Percentiles rank a stretch among this genome's conserved stretches.
Evolutionary conservation across 306 rosid species (phyloP).

Genomic region (Chamaecrista fasciculata): DNA sequence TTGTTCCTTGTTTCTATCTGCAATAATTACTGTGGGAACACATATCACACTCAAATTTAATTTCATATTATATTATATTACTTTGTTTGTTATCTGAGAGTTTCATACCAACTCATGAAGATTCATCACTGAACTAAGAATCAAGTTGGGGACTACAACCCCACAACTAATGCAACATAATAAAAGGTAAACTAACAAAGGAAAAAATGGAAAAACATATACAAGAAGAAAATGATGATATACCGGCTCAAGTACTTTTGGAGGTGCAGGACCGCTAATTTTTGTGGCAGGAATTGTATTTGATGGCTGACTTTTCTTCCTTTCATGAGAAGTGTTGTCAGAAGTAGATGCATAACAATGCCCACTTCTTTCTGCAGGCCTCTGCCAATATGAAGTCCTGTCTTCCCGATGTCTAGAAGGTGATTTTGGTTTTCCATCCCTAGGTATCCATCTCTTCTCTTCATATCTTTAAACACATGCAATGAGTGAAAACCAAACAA

Average conservation of each 20-base stretch:
- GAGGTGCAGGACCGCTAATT: conserved; percentile 59
- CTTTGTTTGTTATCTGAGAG: background rate
- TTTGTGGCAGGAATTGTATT: conserved; percentile 50
- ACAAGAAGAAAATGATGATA: conserved; percentile 4
- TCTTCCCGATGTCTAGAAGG: conserved; percentile 70
- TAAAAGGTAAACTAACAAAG: conserved; percentile 8
- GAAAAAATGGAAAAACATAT: background rate
- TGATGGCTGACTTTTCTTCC: conserved; percentile 59
- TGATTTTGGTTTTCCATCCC: conserved; percentile 68
- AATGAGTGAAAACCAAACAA: background rate
- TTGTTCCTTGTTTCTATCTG: background rate
- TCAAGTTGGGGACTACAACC: background rate
- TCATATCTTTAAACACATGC: conserved; percentile 68
- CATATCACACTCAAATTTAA: background rate
- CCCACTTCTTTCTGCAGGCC: conserved; percentile 71
- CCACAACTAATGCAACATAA: conserved; percentile 11
- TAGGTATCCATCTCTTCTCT: conserved; percentile 89
- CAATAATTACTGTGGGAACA: background rate
- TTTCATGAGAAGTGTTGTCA: conserved; percentile 56
- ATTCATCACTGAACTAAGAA: background rate
- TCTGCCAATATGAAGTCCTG: conserved; percentile 60
- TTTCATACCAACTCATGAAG: background rate
- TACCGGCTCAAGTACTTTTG: conserved; percentile 76
- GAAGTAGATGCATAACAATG: conserved; percentile 48
- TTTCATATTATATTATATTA: background rate